Evolutionary conservation across 1,284 basidiomycete genomes (phyloP).

Genomic region (Ganoderma sinense): DNA sequence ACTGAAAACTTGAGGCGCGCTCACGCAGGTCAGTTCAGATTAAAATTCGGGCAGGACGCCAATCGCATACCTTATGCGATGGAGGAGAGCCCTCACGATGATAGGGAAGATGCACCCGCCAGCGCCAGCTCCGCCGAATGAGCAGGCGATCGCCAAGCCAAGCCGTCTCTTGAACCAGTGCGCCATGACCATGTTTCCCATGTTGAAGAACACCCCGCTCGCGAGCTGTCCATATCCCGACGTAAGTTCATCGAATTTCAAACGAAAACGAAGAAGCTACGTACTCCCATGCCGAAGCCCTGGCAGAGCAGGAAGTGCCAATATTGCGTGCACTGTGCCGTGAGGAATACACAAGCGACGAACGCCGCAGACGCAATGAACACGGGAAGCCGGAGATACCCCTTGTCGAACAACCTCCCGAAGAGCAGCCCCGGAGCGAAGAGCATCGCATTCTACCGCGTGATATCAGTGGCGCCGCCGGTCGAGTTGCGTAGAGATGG

Average conservation of each 20-base stretch:
- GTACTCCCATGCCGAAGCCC: neutral
- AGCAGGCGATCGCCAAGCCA: slow-evolving; percentile 47
- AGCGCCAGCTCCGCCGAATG: slow-evolving; percentile 46
- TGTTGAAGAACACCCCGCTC: neutral
- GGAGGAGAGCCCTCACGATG: slow-evolving; percentile 45
- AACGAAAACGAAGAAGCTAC: neutral
- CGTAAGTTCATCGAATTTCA: too few species aligned
- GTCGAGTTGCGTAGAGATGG: neutral
- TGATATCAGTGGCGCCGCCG: neutral
- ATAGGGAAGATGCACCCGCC: slow-evolving; percentile 55
- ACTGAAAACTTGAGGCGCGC: slow-evolving; percentile 34
- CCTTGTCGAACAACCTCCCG: neutral
- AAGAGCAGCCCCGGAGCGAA: neutral
- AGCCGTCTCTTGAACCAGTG: slow-evolving; percentile 56
- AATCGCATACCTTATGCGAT: slow-evolving; percentile 38
- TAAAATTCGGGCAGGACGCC: neutral
- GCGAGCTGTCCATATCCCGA: neutral
- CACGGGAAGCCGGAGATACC: neutral
- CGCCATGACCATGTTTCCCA: slow-evolving; percentile 12
- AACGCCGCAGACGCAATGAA: neutral
- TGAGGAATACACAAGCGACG: neutral
- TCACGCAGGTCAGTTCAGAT: neutral
- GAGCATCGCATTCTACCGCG: neutral
- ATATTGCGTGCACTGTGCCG: neutral
- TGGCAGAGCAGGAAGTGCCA: slow-evolving; percentile 2